phyloP scores from a whole-genome alignment of 768 basidiomycete genomes.

The Amanita thiersii region DNA sequence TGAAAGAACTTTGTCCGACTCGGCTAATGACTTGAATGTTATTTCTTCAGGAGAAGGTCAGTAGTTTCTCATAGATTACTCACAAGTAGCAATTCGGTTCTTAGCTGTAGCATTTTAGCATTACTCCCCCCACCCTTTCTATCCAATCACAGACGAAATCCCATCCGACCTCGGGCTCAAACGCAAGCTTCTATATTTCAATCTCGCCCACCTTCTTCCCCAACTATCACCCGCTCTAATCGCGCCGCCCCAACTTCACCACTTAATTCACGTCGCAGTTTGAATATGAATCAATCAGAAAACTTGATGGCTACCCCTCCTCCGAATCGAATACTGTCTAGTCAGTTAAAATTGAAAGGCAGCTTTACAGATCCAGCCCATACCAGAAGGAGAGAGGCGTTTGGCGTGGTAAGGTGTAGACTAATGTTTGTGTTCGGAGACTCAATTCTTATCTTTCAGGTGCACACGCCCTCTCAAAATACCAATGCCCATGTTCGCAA shows the following conservation, averaged over 20 bases:
- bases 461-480: slow-evolving; percentile 24
- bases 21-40: slow-evolving; percentile 37
- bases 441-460: slow-evolving; percentile 16
- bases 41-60: slow-evolving; percentile 43
- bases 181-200: slow-evolving; percentile 38
- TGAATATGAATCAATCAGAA: slow-evolving; percentile 21
- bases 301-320: slow-evolving; percentile 55
- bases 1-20: slow-evolving; percentile 40
- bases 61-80: slow-evolving; percentile 7
- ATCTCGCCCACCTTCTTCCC: slow-evolving; percentile 27
- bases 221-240: slow-evolving; percentile 22
- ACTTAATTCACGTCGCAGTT: slow-evolving; percentile 23
- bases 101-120: slow-evolving; percentile 24
- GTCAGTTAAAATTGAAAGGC: slow-evolving; percentile 57
- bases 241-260: slow-evolving; percentile 23
- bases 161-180: slow-evolving; percentile 50
- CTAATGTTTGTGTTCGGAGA: slow-evolving; percentile 17
- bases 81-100: slow-evolving; percentile 9
- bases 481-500: slow-evolving; percentile 15
- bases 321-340: slow-evolving; percentile 48
- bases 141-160: slow-evolving; percentile 29
- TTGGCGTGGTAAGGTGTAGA: slow-evolving; percentile 28
- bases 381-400: slow-evolving; percentile 35
- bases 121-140: slow-evolving; percentile 55
- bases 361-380: slow-evolving; percentile 67